Evolutionary conservation across 2,329 filamentous ascomycete species (phyloP), one percentile per base, ranked within the genome.

Genomic region (Davidsoniella neocaledoniae): DNA sequence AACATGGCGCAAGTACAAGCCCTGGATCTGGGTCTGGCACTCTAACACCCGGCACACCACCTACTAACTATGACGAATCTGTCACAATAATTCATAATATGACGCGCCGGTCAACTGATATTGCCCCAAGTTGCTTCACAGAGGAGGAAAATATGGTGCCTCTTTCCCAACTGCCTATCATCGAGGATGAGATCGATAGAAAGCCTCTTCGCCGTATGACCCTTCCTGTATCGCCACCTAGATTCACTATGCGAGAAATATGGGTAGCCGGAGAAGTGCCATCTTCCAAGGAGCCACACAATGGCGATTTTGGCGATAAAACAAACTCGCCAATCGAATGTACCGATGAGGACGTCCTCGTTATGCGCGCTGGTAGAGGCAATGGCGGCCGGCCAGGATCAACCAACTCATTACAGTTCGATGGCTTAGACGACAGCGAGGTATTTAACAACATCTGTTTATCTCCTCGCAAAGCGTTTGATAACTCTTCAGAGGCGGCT

Each of bases 171-270:
- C 43, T 49, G 3, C 48, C 51, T 17, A 48, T 50, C 17, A 50
- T 50, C 25, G 48, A 50, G 25, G 51, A 53, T 40, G 48, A 53
- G 29, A 46, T 44, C 17, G 48, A 43, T 43, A 41, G 48, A 43
- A 53, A 48, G 48, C 43, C 51, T 33, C 26, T 53, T 33, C 48
- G 51, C 17, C 51, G 51, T 16, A 52, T 52, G 50, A 52, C 50
- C 29, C 43, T 52, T 6, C 50, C 50, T 12, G 46, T 49, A 26
- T 52, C 50, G 9, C 46, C 50, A 9, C 47, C 50, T 42, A 49
- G 26, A n/a, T 52, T 52, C 38, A 49, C 50, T 19, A 52, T 52
- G 16, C 36, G 50, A 23, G 50, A 52, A 26, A 39, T 52, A 26
- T 52, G 50, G 50, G 42, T 36, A n/a, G 46, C 50, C 19, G 50